Evolutionary conservation across 2,329 filamentous ascomycete species (phyloP).

Genomic region (Calonectria ilicicola): DNA sequence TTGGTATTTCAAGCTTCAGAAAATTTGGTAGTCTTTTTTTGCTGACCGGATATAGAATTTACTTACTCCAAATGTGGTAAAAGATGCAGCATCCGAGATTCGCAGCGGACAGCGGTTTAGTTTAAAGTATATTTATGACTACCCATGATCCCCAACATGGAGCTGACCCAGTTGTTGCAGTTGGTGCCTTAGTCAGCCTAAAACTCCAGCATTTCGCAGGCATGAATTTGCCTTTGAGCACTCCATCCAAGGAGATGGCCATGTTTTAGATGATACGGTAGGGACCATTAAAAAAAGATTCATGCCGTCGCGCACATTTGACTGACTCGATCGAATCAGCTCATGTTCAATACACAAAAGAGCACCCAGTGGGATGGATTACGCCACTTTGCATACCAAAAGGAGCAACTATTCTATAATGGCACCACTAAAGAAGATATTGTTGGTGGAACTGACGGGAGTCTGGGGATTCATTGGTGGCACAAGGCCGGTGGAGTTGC

Average conservation of each 20-base stretch:
- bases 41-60: neutral
- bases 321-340: neutral
- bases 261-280: slow-evolving; percentile 17
- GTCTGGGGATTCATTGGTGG: slow-evolving; percentile 19
- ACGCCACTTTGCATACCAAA: slow-evolving; percentile 23
- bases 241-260: slow-evolving; percentile 3
- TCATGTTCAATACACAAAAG: slow-evolving; percentile 21
- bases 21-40: too few species aligned
- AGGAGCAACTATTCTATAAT: slow-evolving; percentile 23
- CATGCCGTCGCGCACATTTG: neutral
- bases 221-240: slow-evolving; percentile 10
- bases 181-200: slow-evolving; percentile 19
- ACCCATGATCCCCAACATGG: neutral
- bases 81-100: slow-evolving; percentile 12
- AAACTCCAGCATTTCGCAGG: slow-evolving; percentile 13
- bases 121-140: neutral
- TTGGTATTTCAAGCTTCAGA: neutral
- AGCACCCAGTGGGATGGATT: slow-evolving; percentile 23
- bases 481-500: slow-evolving; percentile 18
- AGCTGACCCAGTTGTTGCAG: neutral
- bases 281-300: neutral
- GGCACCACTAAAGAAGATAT: slow-evolving; percentile 14
- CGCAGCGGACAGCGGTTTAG: slow-evolving; percentile 4
- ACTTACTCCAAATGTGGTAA: neutral
- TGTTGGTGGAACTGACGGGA: neutral